These are phyloP conservation scores for Fusarium devonianum DNA, from an alignment of 2,329 filamentous ascomycete genomes.

Conservation along the genomic window DNA sequence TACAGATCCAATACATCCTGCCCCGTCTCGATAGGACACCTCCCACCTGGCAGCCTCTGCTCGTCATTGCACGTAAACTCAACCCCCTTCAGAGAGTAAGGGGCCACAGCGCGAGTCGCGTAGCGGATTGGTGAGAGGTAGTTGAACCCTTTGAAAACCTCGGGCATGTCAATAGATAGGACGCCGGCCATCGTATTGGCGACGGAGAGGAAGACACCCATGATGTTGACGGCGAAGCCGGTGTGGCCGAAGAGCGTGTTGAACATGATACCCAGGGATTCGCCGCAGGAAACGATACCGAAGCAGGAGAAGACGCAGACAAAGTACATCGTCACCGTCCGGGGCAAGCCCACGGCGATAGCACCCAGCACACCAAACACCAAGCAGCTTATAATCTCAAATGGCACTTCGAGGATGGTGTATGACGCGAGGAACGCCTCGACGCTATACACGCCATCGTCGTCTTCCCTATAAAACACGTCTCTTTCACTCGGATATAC, in stretches of 20 bases:
- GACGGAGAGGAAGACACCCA: constrained; percentile 72
- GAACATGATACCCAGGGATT: constrained; percentile 80
- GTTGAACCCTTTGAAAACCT: constrained; percentile 71
- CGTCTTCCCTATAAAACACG: constrained; percentile 79
- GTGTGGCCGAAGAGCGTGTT: constrained; percentile 78
- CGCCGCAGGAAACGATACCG: constrained; percentile 76
- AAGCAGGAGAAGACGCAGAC: constrained; percentile 73
- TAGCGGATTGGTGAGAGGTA: constrained; percentile 77
- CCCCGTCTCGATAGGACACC: constrained; percentile 71
- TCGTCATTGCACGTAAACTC: constrained; percentile 68
- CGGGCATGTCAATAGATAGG: constrained; percentile 73
- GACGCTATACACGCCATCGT: constrained; percentile 74
- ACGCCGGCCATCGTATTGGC: constrained; percentile 76
- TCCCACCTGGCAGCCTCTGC: constrained; percentile 66
- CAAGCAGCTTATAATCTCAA: constrained; percentile 71
- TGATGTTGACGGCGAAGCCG: constrained; percentile 78
- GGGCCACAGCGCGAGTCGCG: constrained; percentile 69
- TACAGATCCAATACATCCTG: constrained; percentile 73
- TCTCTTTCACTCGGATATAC: constrained; percentile 76
- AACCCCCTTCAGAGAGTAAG: constrained; percentile 68
- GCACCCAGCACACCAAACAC: constrained; percentile 70
- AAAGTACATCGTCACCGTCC: constrained; percentile 71
- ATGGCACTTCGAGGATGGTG: constrained; percentile 73
- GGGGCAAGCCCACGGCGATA: constrained; percentile 70
- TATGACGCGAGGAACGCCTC: constrained; percentile 77